Percentiles rank a stretch among this genome's conserved stretches.
phyloP scores from a whole-genome alignment of 306 rosid species.

The Senna tora region DNA sequence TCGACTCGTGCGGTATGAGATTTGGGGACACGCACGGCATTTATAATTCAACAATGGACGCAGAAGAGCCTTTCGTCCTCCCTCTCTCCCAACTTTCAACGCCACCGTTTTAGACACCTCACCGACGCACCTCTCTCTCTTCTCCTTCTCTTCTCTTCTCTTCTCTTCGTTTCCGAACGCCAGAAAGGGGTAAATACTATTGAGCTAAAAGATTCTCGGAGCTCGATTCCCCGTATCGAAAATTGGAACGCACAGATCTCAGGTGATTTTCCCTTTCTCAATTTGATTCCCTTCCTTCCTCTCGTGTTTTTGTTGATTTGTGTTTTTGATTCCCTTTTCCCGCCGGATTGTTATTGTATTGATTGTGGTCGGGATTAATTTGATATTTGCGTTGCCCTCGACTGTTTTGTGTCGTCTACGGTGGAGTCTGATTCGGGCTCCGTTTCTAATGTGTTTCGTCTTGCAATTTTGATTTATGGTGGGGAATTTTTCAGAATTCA shows the following conservation, averaged over 20 bases:
- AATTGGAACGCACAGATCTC: not conserved
- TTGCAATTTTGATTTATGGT: not conserved
- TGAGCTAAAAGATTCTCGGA: not conserved
- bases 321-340: not conserved
- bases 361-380: not conserved
- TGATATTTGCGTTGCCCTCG: not conserved
- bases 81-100: constrained; percentile 13
- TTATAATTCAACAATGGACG: not conserved
- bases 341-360: not conserved
- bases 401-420: not conserved
- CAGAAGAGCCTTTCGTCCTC: not conserved
- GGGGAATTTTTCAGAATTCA: not conserved
- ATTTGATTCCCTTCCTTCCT: not conserved
- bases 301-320: not conserved
- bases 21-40: not conserved
- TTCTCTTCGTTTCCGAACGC: not conserved
- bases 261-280: not conserved
- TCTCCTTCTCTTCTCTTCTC: not conserved
- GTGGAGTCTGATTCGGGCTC: constrained; percentile 3
- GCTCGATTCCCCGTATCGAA: not conserved
- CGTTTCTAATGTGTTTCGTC: not conserved
- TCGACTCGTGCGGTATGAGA: not conserved
- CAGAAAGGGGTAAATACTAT: not conserved
- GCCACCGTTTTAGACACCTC: constrained; percentile 30
- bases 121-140: not conserved